Conservation (phyloP, 768 basidiomycete genomes). For the Paxillus ammoniavirescens region DNA sequence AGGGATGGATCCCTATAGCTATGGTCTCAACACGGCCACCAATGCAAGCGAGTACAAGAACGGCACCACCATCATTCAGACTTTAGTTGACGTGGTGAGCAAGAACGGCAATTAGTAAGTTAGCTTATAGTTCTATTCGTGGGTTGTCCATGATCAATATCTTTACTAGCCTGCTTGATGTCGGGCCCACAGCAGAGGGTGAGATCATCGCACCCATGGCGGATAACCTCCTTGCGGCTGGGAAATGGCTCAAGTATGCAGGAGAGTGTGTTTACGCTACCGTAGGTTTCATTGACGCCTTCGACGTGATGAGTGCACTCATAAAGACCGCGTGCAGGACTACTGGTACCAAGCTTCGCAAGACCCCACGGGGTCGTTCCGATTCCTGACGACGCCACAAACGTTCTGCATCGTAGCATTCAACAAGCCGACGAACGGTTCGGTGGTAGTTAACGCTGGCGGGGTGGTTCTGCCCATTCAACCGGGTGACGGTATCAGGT, state of each 20-base stretch:
- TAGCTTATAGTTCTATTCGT: background rate
- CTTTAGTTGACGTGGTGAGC: conserved; percentile 54
- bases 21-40: conserved; percentile 47
- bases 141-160: background rate
- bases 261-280: conserved; percentile 55
- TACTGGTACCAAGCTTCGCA: conserved; percentile 50
- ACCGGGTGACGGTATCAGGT: conserved; percentile 38
- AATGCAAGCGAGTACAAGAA: conserved; percentile 46
- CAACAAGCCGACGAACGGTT: conserved; percentile 31
- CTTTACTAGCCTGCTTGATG: conserved; percentile 42
- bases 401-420: conserved; percentile 53
- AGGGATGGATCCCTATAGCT: conserved; percentile 55
- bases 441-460: conserved; percentile 33
- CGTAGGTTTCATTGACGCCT: conserved; percentile 27
- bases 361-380: conserved; percentile 32
- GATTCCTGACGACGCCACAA: conserved; percentile 50
- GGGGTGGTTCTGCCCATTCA: conserved; percentile 42
- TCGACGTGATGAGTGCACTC: background rate
- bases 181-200: conserved; percentile 57
- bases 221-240: conserved; percentile 48
- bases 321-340: conserved; percentile 26
- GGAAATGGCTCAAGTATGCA: conserved; percentile 48
- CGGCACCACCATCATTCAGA: conserved; percentile 47
- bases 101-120: conserved; percentile 63
- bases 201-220: conserved; percentile 49